Percentiles rank a stretch among this genome's conserved stretches.
Conservation (phyloP, 768 basidiomycete species). For the Tulasnella sp. region DNA sequence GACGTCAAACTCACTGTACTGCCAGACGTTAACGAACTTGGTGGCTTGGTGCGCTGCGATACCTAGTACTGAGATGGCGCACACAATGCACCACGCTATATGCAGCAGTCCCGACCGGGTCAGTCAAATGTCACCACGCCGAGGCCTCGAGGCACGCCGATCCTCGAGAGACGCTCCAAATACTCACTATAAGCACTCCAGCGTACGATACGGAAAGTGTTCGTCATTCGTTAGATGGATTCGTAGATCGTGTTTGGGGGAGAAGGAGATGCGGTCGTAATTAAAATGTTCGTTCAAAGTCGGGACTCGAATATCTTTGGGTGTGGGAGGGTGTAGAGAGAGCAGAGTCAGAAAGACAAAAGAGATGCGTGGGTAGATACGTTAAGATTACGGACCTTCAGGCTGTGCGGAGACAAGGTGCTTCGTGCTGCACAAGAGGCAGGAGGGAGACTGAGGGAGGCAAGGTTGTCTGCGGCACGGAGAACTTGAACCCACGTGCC, state of each 20-base stretch:
- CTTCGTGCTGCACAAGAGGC: not conserved
- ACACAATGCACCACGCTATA: slow-evolving; percentile 20
- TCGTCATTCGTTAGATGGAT: slow-evolving; percentile 12
- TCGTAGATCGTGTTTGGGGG: not conserved
- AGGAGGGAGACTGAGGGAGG: not conserved
- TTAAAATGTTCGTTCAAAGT: slow-evolving; percentile 2
- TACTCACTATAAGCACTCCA: slow-evolving; percentile 16
- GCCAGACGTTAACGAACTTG: not conserved
- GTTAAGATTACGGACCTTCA: not conserved
- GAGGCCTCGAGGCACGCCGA: not conserved
- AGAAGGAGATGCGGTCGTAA: not conserved
- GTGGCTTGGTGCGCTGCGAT: slow-evolving; percentile 17
- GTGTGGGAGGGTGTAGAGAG: not conserved
- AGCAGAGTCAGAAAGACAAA: not conserved
- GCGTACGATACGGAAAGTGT: slow-evolving; percentile 14
- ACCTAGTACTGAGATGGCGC: slow-evolving; percentile 15
- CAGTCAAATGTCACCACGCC: not conserved
- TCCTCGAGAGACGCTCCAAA: not conserved
- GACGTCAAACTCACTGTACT: slow-evolving; percentile 5
- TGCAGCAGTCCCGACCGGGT: not conserved
- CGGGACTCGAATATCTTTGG: not conserved
- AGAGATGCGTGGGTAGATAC: not conserved
- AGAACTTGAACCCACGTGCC: not conserved
- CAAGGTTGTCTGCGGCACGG: not conserved
- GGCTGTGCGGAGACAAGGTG: slow-evolving; percentile 5